Conservation (phyloP, 1,284 basidiomycete species). For the Pseudomicrostroma phylloplanum region DNA sequence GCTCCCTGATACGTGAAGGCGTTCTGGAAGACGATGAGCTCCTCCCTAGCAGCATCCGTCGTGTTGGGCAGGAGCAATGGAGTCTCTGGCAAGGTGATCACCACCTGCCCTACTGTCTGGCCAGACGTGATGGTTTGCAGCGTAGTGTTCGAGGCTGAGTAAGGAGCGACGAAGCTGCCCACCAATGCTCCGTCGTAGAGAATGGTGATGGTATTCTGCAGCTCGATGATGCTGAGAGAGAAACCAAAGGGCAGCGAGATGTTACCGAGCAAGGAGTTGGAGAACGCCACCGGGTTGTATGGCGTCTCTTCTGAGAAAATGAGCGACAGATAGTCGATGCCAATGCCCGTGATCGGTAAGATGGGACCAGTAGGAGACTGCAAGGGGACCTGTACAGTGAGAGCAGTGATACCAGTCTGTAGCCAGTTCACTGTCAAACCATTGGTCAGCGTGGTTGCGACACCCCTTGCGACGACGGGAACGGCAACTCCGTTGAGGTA, state of each 20-base stretch:
- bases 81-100: constrained; percentile 62
- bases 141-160: constrained; percentile 22
- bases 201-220: constrained; percentile 62
- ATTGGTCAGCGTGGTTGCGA: constrained; percentile 57
- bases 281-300: constrained; percentile 61
- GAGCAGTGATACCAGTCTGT: constrained; percentile 59
- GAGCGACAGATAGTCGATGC: constrained; percentile 62
- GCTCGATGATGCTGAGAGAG: constrained; percentile 60
- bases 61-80: constrained; percentile 57
- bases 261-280: constrained; percentile 60
- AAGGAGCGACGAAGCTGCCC: constrained; percentile 49
- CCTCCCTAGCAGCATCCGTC: constrained; percentile 53
- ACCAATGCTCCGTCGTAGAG: constrained; percentile 59
- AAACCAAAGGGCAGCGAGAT: constrained; percentile 74
- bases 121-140: constrained; percentile 49
- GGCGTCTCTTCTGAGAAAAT: constrained; percentile 59
- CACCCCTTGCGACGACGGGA: constrained; percentile 61
- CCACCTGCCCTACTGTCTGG: constrained; percentile 63
- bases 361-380: constrained; percentile 57
- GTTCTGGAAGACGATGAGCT: constrained; percentile 48
- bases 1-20: constrained; percentile 54
- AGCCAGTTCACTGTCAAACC: constrained; percentile 65
- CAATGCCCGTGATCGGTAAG: constrained; percentile 64
- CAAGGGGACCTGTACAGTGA: constrained; percentile 63
- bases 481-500: constrained; percentile 66